Conservation (phyloP, 1,284 basidiomycete species). For the Gomphus bonarii region DNA sequence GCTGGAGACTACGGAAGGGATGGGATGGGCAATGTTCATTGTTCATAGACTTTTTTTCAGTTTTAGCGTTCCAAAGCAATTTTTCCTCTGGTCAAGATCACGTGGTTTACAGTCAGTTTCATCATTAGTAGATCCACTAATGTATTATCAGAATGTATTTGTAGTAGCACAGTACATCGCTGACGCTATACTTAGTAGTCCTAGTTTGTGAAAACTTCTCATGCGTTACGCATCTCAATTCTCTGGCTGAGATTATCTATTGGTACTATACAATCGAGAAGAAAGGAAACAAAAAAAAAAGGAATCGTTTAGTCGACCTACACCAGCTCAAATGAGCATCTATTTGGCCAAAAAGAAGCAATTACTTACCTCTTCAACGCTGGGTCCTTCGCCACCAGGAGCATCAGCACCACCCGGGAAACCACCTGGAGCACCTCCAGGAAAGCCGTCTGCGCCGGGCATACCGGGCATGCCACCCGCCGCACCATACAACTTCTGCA, state of each 20-base stretch:
- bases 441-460: conserved; percentile 29
- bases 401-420: conserved; percentile 33
- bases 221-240: background rate
- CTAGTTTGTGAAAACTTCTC: background rate
- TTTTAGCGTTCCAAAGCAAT: too few species aligned
- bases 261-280: conserved; percentile 2
- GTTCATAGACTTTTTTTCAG: background rate
- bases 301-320: conserved; percentile 4
- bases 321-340: background rate
- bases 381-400: conserved; percentile 67
- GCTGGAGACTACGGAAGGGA: conserved; percentile 76
- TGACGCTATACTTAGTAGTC: background rate
- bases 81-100: background rate
- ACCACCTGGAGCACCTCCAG: conserved; percentile 29
- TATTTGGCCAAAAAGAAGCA: conserved; percentile 14
- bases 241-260: conserved; percentile 3
- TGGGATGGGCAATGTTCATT: conserved; percentile 92
- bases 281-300: conserved; percentile 1
- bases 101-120: too few species aligned
- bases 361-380: conserved; percentile 68
- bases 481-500: conserved; percentile 83
- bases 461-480: conserved; percentile 36
- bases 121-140: too few species aligned
- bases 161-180: background rate
- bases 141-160: too few species aligned